These are phyloP conservation scores for Lichtheimia ornata DNA, from an alignment of 371 early-diverging fungal genomes.

Conservation along the genomic window DNA sequence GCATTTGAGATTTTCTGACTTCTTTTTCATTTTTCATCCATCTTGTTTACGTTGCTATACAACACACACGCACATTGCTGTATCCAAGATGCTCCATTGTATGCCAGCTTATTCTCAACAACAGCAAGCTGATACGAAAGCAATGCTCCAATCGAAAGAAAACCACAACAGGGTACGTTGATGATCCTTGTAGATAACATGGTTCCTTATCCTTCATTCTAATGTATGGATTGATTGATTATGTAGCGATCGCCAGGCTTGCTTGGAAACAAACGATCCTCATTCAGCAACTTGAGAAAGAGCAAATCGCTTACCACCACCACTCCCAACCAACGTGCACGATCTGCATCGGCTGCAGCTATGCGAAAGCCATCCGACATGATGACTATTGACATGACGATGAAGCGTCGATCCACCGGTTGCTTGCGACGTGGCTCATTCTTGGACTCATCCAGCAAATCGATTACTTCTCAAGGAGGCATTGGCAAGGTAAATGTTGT, in stretches of 20 bases:
- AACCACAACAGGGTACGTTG: constrained; percentile 1
- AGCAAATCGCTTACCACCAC: constrained; percentile 47
- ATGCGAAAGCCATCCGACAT: constrained; percentile 14
- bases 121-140: constrained; percentile 6
- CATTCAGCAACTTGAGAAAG: constrained; percentile 37
- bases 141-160: constrained; percentile 11
- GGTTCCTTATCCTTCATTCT: background rate
- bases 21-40: background rate
- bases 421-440: constrained; percentile 44
- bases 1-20: background rate
- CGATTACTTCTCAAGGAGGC: constrained; percentile 7
- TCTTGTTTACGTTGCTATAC: background rate
- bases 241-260: constrained; percentile 17
- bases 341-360: constrained; percentile 10
- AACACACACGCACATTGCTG: background rate
- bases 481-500: constrained; percentile 13
- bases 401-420: constrained; percentile 52
- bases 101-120: constrained; percentile 8
- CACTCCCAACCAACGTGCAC: constrained; percentile 20
- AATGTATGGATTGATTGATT: too few species aligned
- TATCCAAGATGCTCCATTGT: constrained; percentile 6
- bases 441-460: constrained; percentile 8
- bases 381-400: constrained; percentile 24
- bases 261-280: constrained; percentile 34
- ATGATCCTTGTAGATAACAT: too few species aligned